Evolutionary conservation across 257 asterid genomes (phyloP).

Genomic region (Capsicum rhomboideum): DNA sequence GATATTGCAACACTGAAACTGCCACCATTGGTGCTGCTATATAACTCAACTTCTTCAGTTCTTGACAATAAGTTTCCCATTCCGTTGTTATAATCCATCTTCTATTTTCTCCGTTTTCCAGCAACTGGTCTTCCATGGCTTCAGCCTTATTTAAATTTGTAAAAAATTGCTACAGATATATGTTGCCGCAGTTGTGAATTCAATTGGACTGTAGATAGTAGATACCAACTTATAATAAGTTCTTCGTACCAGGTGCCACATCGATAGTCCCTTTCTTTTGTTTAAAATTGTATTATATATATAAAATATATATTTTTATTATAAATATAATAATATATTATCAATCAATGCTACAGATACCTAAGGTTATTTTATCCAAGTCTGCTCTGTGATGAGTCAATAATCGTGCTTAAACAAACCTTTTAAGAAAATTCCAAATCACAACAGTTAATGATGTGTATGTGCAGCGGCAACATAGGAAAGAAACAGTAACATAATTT

Average conservation of each 20-base stretch:
- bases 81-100: neutral
- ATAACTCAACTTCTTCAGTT: conserved; percentile 25
- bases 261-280: neutral
- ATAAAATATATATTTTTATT: no score
- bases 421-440: neutral
- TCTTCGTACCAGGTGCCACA: neutral
- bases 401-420: neutral
- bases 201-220: neutral
- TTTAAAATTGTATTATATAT: neutral
- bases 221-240: neutral
- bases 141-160: neutral
- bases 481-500: no score
- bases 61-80: conserved; percentile 9
- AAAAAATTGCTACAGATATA: neutral
- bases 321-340: no score
- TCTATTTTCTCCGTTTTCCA: neutral
- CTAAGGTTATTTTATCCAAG: neutral
- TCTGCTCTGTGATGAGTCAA: neutral
- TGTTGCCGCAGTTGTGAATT: neutral
- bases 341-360: neutral
- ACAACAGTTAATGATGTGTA: no score
- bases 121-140: conserved; percentile 3
- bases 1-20: conserved; percentile 29
- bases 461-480: no score
- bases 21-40: conserved; percentile 51